Evolutionary conservation across 768 basidiomycete species (phyloP).

Genomic region (Aureoboletus auriporus): DNA sequence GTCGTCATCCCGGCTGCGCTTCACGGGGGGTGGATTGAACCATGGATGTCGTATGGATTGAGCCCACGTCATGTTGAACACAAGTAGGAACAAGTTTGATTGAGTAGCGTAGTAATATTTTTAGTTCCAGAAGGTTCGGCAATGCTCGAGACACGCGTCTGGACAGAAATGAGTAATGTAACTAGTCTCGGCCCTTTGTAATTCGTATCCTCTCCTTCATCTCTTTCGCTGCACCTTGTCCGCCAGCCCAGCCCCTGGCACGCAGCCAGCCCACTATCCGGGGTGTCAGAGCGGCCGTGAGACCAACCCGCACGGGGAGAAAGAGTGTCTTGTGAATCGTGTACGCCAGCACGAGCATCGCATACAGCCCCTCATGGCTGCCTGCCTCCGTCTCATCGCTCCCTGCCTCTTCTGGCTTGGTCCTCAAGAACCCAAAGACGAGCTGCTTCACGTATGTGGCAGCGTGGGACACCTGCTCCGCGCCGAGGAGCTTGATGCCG

Average conservation of each 20-base stretch:
- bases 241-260: slow-evolving; percentile 77
- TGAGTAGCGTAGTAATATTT: too few relatives aligned
- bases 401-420: slow-evolving; percentile 62
- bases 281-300: slow-evolving; percentile 85
- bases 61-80: slow-evolving; percentile 27
- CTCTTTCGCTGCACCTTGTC: slow-evolving; percentile 56
- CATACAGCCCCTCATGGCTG: slow-evolving; percentile 77
- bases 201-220: slow-evolving; percentile 33
- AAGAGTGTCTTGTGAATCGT: slow-evolving; percentile 94
- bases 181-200: slow-evolving; percentile 20
- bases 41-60: slow-evolving; percentile 41
- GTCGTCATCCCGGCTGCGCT: slow-evolving; percentile 34
- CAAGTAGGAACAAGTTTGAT: too few relatives aligned
- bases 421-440: slow-evolving; percentile 41
- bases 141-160: too few relatives aligned
- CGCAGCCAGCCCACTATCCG: slow-evolving; percentile 81
- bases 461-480: slow-evolving; percentile 79
- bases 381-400: slow-evolving; percentile 56
- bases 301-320: slow-evolving; percentile 81
- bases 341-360: slow-evolving; percentile 91
- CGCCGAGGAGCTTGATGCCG: slow-evolving; percentile 82
- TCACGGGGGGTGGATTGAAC: slow-evolving; percentile 37
- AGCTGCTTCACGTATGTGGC: slow-evolving; percentile 53
- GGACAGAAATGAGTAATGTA: too few relatives aligned
- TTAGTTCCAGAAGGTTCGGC: too few relatives aligned